A percentile compares a stretch with the other conserved stretches of the same genome.
phyloP scores from a whole-genome alignment of 169 alveolate species.

The Plasmodium fragile region DNA sequence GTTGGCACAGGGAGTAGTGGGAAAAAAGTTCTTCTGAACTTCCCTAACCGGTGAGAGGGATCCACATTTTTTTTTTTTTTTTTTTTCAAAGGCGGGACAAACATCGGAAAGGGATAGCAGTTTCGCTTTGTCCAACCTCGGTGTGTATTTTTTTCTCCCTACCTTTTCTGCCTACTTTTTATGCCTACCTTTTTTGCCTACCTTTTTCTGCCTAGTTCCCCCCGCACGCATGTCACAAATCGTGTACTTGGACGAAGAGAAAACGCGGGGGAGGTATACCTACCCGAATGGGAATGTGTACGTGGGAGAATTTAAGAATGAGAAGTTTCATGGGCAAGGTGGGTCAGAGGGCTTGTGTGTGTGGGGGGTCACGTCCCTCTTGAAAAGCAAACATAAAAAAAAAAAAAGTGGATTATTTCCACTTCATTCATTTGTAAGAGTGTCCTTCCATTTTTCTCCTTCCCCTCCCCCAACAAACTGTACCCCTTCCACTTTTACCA shows the following conservation, averaged over 20 bases:
- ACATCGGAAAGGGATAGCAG: not conserved
- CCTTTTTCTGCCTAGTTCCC: not conserved
- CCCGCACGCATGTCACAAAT: constrained; percentile 27
- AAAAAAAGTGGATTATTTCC: not conserved
- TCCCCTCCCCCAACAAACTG: not conserved
- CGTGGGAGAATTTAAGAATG: constrained; percentile 54
- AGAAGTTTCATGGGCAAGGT: constrained; percentile 68
- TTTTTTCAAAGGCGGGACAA: not conserved
- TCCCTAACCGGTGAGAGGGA: not conserved
- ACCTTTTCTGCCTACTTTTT: not conserved
- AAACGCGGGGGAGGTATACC: constrained; percentile 45
- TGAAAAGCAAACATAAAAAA: not conserved
- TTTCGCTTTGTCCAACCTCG: not conserved
- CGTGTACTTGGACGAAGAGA: constrained; percentile 33
- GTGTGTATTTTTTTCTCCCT: not conserved
- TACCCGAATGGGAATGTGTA: constrained; percentile 69
- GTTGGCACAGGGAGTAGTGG: not conserved
- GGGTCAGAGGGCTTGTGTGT: not conserved
- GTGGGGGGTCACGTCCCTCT: not conserved
- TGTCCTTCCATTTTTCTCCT: not conserved
- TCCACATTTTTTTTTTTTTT: not conserved
- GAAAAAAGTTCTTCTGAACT: not conserved
- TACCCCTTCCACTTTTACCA: not conserved
- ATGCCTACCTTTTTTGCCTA: not conserved
- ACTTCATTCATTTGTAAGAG: not conserved